These are phyloP conservation scores for Maudiozyma serrabonitensis DNA, from an alignment of 805 yeast species.

Conservation along the genomic window DNA sequence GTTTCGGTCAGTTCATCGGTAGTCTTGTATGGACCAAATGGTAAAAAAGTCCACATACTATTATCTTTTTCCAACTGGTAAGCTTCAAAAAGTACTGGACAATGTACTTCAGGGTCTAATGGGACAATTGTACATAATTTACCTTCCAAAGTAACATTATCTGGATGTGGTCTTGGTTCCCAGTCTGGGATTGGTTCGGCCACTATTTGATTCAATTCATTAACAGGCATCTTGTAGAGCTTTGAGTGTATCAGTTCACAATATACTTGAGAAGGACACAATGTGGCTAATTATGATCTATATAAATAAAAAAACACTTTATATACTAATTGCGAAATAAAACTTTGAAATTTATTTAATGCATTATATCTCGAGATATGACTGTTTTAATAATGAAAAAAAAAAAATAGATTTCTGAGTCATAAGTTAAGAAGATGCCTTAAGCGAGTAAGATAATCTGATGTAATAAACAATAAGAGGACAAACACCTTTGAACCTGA, in stretches of 20 bases:
- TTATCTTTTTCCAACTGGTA: slow-evolving; percentile 4
- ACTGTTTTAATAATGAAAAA: too few species aligned
- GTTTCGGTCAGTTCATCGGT: neutral
- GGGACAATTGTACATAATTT: slow-evolving; percentile 12
- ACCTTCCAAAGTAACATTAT: slow-evolving; percentile 8
- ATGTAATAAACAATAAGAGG: neutral
- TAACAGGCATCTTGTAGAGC: neutral
- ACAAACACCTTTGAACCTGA: too few species aligned
- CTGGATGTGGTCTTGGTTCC: slow-evolving; percentile 9
- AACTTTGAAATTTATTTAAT: too few species aligned
- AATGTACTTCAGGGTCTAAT: slow-evolving; percentile 9
- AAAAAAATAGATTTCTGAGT: too few species aligned
- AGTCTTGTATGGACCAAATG: slow-evolving; percentile 10
- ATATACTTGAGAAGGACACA: too few species aligned
- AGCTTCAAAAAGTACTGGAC: slow-evolving; percentile 8
- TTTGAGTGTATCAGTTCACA: neutral
- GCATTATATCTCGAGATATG: too few species aligned
- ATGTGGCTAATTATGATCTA: too few species aligned
- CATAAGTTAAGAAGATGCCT: too few species aligned
- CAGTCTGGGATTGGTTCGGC: slow-evolving; percentile 3
- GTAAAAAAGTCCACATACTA: slow-evolving; percentile 12
- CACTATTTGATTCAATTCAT: neutral
- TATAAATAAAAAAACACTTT: too few species aligned
- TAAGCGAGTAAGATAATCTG: too few species aligned
- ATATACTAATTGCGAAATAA: too few species aligned